Conservation (phyloP, 2,329 filamentous ascomycete species). For the Tolypocladium cylindrosporum region DNA sequence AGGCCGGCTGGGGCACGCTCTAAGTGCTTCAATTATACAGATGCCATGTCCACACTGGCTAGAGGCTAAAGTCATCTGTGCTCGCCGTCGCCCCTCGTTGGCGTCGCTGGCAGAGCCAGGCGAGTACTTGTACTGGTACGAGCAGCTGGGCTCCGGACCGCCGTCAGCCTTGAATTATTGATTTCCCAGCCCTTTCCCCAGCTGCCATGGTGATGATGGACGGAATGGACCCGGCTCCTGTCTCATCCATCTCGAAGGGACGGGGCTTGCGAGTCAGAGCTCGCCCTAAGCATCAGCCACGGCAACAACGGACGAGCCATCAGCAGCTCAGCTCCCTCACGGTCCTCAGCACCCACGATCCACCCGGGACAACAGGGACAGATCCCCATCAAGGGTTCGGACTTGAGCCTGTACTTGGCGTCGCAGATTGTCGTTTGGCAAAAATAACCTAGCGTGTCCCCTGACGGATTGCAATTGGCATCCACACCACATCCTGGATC, state of each 20-base stretch:
- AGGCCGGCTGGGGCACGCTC: background rate
- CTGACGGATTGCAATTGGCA: background rate
- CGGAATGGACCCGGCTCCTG: background rate
- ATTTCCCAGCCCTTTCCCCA: background rate
- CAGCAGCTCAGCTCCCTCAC: background rate
- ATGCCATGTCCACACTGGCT: background rate
- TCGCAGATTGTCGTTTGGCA: background rate
- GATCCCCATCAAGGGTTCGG: background rate
- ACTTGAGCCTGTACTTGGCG: background rate
- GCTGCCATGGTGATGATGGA: background rate
- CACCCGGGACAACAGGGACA: background rate
- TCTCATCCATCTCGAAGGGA: background rate
- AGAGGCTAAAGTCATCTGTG: background rate
- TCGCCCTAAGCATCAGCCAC: background rate
- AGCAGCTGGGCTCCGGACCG: background rate
- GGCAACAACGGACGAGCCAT: background rate
- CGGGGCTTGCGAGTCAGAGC: background rate
- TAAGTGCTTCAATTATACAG: background rate
- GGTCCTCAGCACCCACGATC: background rate
- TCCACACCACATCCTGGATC: background rate
- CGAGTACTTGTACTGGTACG: background rate
- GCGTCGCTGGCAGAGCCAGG: background rate
- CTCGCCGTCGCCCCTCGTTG: background rate
- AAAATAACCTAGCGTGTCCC: background rate
- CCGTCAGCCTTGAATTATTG: background rate